Conservation (phyloP, 805 yeast species). For the Wickerhamiella spandovensis region DNA sequence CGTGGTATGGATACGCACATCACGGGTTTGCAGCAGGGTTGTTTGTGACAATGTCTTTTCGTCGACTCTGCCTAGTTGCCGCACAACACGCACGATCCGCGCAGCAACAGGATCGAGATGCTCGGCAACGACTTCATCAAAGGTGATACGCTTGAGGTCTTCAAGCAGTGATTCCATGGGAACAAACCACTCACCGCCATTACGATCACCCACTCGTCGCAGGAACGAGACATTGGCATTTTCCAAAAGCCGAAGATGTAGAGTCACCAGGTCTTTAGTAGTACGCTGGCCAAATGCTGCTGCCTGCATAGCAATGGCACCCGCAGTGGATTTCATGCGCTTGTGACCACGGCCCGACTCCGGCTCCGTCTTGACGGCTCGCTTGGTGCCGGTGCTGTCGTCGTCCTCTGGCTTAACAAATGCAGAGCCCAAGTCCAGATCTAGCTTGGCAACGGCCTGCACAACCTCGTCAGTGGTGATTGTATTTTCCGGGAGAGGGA, state of each 20-base stretch:
- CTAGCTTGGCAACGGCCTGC: slow-evolving; percentile 3
- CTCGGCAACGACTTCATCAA: slow-evolving; percentile 25
- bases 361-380: slow-evolving; percentile 5
- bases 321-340: slow-evolving; percentile 2
- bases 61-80: slow-evolving; percentile 57
- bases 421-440: slow-evolving; percentile 7
- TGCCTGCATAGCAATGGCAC: not conserved
- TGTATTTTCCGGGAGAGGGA: slow-evolving; percentile 16
- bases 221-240: slow-evolving; percentile 41
- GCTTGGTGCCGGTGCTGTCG: slow-evolving; percentile 8
- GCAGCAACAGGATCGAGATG: slow-evolving; percentile 39
- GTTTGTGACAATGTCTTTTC: slow-evolving; percentile 69
- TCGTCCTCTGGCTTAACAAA: slow-evolving; percentile 5
- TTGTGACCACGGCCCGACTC: slow-evolving; percentile 24
- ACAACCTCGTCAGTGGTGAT: slow-evolving; percentile 14
- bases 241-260: slow-evolving; percentile 59
- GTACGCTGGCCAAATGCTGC: not conserved
- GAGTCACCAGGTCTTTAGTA: slow-evolving; percentile 28
- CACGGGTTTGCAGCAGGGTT: slow-evolving; percentile 65
- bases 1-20: slow-evolving; percentile 58
- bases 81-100: slow-evolving; percentile 65
- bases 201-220: slow-evolving; percentile 40
- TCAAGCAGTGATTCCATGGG: slow-evolving; percentile 23
- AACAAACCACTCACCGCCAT: slow-evolving; percentile 31
- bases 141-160: slow-evolving; percentile 20